Evolutionary conservation across 768 basidiomycete species (phyloP), one percentile per base, ranked within the genome.

Genomic region (Suillus sp.): DNA sequence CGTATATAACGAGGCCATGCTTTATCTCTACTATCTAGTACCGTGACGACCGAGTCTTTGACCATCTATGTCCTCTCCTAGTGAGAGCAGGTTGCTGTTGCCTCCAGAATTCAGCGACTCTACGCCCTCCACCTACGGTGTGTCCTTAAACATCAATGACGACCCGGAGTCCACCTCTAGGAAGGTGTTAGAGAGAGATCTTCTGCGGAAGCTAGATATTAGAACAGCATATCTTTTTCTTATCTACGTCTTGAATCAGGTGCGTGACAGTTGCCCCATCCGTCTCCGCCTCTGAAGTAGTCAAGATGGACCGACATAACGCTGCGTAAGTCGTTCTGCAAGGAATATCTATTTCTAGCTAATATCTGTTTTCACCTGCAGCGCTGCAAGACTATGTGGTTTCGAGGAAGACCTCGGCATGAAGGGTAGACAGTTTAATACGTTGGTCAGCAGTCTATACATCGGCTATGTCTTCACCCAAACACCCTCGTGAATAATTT

Each of bases 391-490:
- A 59, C 87, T 89, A 62, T 83, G 83, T 25, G 87, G 87, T 5
- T 78, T 89, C 22, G 78, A 84, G 64, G 77, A 68, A 11, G 86
- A 87, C 66, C 78, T 82, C 2, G 79, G 84, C 51, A 75, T 89
- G 4, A 69, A 75, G 27, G 86, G 86, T 13, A 83, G 83, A 64
- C 86, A 87, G 65, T 89, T 87, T 74, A 89, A 89, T 70, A 80
- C 75, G 0, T 72, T 90, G 13, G 75, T 91, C 32, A 87, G 86
- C 38, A 83, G 88, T 61, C 78, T 88, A 58, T 87, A 86, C 67
- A 80, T 87, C 37, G 87, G 86, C 22, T 91, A 90, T 67, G 86
- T 88, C 59, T 75, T 88, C 42, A 90, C 88, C 87, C 89, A 91
- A 70, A 80, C 89, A 64, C 88, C 88, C 34, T 86, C 85, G 84